Base-by-base conservation (phyloP, 73 alveolate species). In the Symbiodinium pilosum region DNA sequence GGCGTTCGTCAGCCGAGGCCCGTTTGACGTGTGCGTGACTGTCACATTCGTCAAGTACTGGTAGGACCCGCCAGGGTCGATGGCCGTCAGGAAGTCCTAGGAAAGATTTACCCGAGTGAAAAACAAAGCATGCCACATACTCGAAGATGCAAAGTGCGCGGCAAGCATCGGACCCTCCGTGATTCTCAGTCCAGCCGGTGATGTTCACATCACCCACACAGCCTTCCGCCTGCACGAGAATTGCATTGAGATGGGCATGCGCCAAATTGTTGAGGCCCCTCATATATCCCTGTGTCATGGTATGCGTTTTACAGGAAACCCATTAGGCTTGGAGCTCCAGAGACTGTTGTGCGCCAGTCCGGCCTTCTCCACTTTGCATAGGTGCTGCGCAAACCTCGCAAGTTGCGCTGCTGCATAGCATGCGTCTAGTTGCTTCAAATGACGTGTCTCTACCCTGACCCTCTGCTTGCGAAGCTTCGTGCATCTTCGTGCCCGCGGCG, bases 31-130 rank as follows among this genome's bases (percentile, higher is more conserved):
- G 43, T 87, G 94, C 56, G 86, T 47, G 32, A 83, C 69, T 4
- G 94, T 87, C 86, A 87, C 94, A n/a, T 87, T 87, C 21, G 94
- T 87, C 32, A 87, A 83, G 85, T 87, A 87, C 85, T 87, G 94
- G 85, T 56, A 87, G 42, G 94, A 87, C 86, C 94, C 68, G 18
- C 39, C 30, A 2, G 40, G 83, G 28, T 87, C 71, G 64, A 87
- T 39, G 14, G 94, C 94, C 85, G 71, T 83, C 86, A 87, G 68
- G 32, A 87, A 87, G 77, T 87, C 94, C 94, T 87, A 43, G 44
- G 34, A n/a, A 24, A n/a, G 52, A n/a, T n/a, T n/a, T n/a, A n/a
- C n/a, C n/a, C n/a, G n/a, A n/a, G n/a, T n/a, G 12, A 21, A 71
- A 26, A 71, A 71, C 24, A 21, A 69, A 9, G 12, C 84, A 71